These are phyloP conservation scores for Boletus tylopilopsis DNA, from an alignment of 768 basidiomycete species.

Conservation along the genomic window DNA sequence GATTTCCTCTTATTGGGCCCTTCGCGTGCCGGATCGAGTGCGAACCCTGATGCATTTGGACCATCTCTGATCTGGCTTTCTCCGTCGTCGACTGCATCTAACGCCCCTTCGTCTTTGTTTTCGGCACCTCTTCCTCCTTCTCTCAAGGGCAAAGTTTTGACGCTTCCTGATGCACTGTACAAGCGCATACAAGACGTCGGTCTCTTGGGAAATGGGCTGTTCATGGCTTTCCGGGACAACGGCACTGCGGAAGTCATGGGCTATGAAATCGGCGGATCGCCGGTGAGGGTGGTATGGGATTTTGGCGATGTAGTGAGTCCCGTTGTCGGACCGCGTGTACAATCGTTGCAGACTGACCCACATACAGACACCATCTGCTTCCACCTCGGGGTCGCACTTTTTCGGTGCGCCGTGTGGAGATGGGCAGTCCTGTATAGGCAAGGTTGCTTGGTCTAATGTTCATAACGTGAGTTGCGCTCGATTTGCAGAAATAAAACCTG, in stretches of 20 bases:
- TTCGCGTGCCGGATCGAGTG: conserved; percentile 2
- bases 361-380: conserved; percentile 39
- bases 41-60: background rate
- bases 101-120: conserved; percentile 16
- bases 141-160: conserved; percentile 45
- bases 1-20: conserved; percentile 37
- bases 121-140: conserved; percentile 46
- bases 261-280: conserved; percentile 38
- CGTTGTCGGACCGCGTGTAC: background rate
- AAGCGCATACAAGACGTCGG: conserved; percentile 58
- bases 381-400: conserved; percentile 49
- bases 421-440: conserved; percentile 53
- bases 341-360: background rate
- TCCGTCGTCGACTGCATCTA: conserved; percentile 10
- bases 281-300: conserved; percentile 44
- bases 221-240: conserved; percentile 56
- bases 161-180: conserved; percentile 44
- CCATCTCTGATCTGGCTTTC: conserved; percentile 36
- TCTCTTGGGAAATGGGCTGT: conserved; percentile 49
- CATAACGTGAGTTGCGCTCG: conserved; percentile 42
- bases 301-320: conserved; percentile 51
- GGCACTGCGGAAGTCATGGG: conserved; percentile 56
- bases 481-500: background rate
- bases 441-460: conserved; percentile 63
- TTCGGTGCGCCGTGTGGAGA: conserved; percentile 50